Conservation (phyloP, 139 green algal species). For the Tetradesmus lagerheimii region DNA sequence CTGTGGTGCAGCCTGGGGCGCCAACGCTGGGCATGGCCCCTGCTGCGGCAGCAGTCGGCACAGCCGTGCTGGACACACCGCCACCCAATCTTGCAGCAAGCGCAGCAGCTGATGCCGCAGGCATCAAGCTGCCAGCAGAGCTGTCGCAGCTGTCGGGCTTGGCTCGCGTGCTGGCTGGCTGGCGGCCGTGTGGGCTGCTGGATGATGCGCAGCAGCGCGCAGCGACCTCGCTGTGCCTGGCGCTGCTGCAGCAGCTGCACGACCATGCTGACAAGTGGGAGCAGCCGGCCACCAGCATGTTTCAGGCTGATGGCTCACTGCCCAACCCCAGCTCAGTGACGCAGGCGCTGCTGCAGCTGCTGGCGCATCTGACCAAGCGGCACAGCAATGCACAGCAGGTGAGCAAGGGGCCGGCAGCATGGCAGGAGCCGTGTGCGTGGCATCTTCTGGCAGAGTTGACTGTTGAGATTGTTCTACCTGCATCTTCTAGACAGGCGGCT, state of each 20-base stretch:
- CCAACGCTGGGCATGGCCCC: neutral
- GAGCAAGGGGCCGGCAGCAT: neutral
- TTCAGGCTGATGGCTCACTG: slow-evolving; percentile 22
- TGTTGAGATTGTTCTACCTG: too few species aligned
- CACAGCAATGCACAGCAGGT: slow-evolving; percentile 80
- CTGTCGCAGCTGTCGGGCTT: slow-evolving; percentile 39
- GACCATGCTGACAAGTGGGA: slow-evolving; percentile 63
- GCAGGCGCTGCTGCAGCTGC: slow-evolving; percentile 88
- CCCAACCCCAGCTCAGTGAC: slow-evolving; percentile 71
- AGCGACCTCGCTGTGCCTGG: slow-evolving; percentile 59
- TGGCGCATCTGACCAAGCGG: slow-evolving; percentile 78
- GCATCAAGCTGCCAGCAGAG: slow-evolving; percentile 17
- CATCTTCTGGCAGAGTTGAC: too few species aligned
- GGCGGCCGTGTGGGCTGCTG: slow-evolving; percentile 70
- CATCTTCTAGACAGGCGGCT: too few species aligned
- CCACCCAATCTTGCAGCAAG: neutral
- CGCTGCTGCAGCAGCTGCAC: slow-evolving; percentile 76
- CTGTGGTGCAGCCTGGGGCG: neutral
- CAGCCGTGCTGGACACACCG: neutral
- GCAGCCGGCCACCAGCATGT: slow-evolving; percentile 47
- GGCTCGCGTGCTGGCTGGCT: slow-evolving; percentile 41
- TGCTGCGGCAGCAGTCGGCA: neutral
- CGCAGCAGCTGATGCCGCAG: neutral
- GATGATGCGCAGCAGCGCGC: slow-evolving; percentile 60
- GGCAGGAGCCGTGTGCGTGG: too few species aligned